Conservation (phyloP, 352 stramenopile species). For the Phytophthora gonapodyides region DNA sequence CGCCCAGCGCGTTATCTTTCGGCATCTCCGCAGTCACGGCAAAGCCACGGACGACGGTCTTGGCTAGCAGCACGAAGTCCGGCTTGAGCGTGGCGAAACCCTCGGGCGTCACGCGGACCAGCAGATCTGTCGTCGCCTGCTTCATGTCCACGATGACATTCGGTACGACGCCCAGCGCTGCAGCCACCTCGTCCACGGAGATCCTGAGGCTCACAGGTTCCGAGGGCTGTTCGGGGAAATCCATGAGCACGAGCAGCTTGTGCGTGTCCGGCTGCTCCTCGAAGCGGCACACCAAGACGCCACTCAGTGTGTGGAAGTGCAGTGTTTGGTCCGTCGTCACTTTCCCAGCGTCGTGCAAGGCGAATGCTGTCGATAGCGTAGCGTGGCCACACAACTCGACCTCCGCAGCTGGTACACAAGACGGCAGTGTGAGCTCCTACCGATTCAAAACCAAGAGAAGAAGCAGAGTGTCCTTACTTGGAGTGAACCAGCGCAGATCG, state of each 20-base stretch:
- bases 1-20: conserved; percentile 15
- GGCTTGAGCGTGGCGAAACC: conserved; percentile 27
- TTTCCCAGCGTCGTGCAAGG: conserved; percentile 66
- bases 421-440: too few species aligned
- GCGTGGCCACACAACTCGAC: conserved; percentile 93
- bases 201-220: conserved; percentile 12
- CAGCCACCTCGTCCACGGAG: conserved; percentile 12
- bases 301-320: conserved; percentile 75
- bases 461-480: conserved; percentile 33
- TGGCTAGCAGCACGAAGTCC: conserved; percentile 28
- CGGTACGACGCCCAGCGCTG: conserved; percentile 19
- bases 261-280: conserved; percentile 21
- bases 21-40: conserved; percentile 20
- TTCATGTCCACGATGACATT: conserved; percentile 31
- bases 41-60: conserved; percentile 21
- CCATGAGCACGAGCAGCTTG: conserved; percentile 57
- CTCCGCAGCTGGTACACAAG: conserved; percentile 46
- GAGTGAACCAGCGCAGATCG: conserved; percentile 70
- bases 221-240: conserved; percentile 52
- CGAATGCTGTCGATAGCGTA: conserved; percentile 84
- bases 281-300: conserved; percentile 46
- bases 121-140: conserved; percentile 28
- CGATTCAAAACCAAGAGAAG: conserved; percentile 8
- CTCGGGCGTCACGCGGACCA: conserved; percentile 32
- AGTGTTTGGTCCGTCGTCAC: conserved; percentile 46